phyloP scores from a whole-genome alignment of 164 flowering plant species.

The Cinnamomum chago region DNA sequence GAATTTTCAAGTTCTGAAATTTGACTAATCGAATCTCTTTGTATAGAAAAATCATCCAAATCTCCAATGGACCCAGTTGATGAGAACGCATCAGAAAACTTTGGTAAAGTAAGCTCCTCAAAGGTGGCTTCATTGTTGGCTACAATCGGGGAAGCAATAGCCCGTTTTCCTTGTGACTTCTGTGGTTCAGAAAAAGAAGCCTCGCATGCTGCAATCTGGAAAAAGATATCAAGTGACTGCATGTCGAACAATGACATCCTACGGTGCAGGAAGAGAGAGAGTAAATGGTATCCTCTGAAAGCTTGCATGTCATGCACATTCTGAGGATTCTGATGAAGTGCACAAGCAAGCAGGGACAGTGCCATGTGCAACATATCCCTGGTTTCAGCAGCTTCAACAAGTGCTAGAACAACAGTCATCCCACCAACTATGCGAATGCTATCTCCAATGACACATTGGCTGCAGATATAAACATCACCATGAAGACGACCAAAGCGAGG shows the following conservation, averaged over 20 bases:
- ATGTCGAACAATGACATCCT: constrained; percentile 90
- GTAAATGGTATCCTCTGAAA: constrained; percentile 91
- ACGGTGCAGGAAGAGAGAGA: constrained; percentile 81
- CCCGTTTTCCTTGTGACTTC: constrained; percentile 36
- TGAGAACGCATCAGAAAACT: constrained; percentile 75
- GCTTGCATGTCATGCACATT: constrained; percentile 92
- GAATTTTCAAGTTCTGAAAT: constrained; percentile 87
- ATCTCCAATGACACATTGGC: constrained; percentile 85
- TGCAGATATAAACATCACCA: constrained; percentile 83
- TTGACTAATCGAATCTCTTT: constrained; percentile 83
- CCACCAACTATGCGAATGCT: constrained; percentile 87
- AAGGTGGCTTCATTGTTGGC: constrained; percentile 44
- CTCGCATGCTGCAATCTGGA: constrained; percentile 98
- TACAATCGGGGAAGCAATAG: constrained; percentile 38
- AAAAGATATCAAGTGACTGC: constrained; percentile 93
- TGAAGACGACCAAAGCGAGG: constrained; percentile 98
- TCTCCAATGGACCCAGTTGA: constrained; percentile 89
- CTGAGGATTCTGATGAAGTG: constrained; percentile 91
- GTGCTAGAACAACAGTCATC: constrained; percentile 77
- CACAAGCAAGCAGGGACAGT: constrained; percentile 74
- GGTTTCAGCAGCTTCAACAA: constrained; percentile 93
- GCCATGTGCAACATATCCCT: constrained; percentile 99
- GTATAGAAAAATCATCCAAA: constrained; percentile 83
- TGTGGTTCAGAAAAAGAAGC: constrained; percentile 94
- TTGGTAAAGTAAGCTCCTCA: constrained; percentile 64